Base-by-base conservation (phyloP, 1,139 yeast species). In the Debaryomyces robertsiae region DNA sequence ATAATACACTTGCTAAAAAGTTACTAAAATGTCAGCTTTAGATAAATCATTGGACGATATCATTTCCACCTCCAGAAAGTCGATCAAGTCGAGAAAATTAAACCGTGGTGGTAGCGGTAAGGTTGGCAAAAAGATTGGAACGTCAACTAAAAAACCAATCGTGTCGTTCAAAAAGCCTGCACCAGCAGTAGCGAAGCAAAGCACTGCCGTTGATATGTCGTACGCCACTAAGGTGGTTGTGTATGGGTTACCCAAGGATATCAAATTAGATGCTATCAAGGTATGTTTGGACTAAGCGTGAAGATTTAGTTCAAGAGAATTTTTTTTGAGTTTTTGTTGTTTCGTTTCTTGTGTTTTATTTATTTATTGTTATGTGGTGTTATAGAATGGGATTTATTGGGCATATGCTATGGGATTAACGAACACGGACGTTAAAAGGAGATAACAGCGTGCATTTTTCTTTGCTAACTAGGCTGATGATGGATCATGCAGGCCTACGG, bases 31-130 rank as follows among this genome's bases (percentile, higher is more conserved):
- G 70, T 63, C 82, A 53, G 76, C 85, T 58, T 79, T 93, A 70
- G 97, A 93, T 73, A 85, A 88, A 73, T 89, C 98, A 42, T 82
- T 93, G 61, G 98, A 93, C 73, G 98, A 91, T 58, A 93, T 93
- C 63, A 88, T 93, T 63, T 78, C 95, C 48, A 70, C 88, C 46
- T 60, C 57, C 56, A 68, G 54, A 69, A 72, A 63, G 59, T 49
- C 53, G 40, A 57, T 45, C 53, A 59, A 39, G 58, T 51, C 58
- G 36, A 51, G 55, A 46, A 67, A 60, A 59, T 50, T 61, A 30
- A 57, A 58, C 36, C 55, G 57, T 44, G 54, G 64, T 47, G 53
- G 65, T 36, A 53, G 52, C 38, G 56, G 50, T 43, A 63, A 61
- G 48, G 69, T 58, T 40, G 67, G 67, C 33, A 61, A 65, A 52